Evolutionary conservation across 352 stramenopile genomes (phyloP), one percentile per base, ranked within the genome.

Genomic region (Globisporangium middletonii): DNA sequence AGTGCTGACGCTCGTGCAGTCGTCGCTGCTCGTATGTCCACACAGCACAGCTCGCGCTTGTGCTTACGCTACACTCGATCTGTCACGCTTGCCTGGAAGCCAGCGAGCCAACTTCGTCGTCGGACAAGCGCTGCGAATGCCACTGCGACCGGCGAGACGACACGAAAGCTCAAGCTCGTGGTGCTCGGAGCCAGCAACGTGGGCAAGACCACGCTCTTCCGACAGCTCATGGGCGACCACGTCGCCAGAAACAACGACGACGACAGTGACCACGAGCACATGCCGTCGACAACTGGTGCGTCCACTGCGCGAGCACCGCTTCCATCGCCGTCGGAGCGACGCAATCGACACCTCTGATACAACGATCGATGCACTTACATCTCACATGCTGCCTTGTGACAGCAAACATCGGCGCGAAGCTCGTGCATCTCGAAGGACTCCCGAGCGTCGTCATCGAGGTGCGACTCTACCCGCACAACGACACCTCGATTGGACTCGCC

Each of bases 201-300:
- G 27, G 78, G 78, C 15, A 88, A 86, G 57, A 85, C 78, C 12
- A 63, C 63, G 53, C 64, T 88, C 4, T 86, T 86, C 56, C 68
- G 64, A 5, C 70, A 73, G 19, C 75, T 83, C 50, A 57, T 86
- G 35, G 71, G 76, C 4, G 55, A 68, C 12, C 15, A 38, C 19
- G 49, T 66, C 11, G 35, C 66, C 33, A 38, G 33, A 38, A 38
- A 7, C 33, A 12, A 38, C 1, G 9, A 0, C 0, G 28, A 52
- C 4, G 13, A 13, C 38, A 35, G 13, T 6, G 28, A 44, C 1
- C 28, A 56, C 4, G 64, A 75, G 23, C 69, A 75, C 45, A 47
- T 28, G 7, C 51, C 70, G 35, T 80, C 78, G 5, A 74, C 73
- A 6, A 60, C 70, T 19, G 76, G 73, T 86, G 4, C n/a, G 50